Evolutionary conservation across 805 yeast genomes (phyloP), one percentile per base, ranked within the genome.

Genomic region (Pichia californica): DNA sequence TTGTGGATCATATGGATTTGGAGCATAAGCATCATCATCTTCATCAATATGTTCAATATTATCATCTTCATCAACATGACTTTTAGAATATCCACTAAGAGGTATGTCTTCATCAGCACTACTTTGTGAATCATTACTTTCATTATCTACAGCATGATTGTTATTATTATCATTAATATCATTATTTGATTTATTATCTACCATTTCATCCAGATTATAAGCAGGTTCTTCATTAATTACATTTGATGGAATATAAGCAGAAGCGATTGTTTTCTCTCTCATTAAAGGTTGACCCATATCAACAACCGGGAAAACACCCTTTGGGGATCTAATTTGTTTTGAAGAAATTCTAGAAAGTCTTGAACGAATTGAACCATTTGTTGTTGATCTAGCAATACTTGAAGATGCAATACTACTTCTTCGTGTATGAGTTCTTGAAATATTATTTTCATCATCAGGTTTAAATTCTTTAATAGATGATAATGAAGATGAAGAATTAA

Each of bases 291-390:
- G 69, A 1, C 86, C 88, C 91, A 84, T 83, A 1, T 86, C 91
- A 52, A 69, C 69, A 2, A 84, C 89, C 0, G 94, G 93, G 62
- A 83, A 84, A 1, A 83, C 88, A 47, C 87, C 87, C 21, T 76
- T 76, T 4, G 91, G 94, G 2, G 88, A 81, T 49, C 76, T 62
- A 6, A 62, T 41, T 25, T 39, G 36, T 39, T 31, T 42, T 29
- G 32, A 20, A 9, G 9, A 16, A 31, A 31, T 20, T 31, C 19
- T 21, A 10, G 36, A 23, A n/a, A 31, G 21, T 30, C 51, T 23
- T 25, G 38, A 18, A 28, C 44, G 19, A 18, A 44, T 7, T 20
- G 46, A 38, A 2, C 20, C 15, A 13, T 23, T 14, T 19, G 28
- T 7, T 9, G 18, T 15, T 11, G 43, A 21, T 7, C 43, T 31